Evolutionary conservation across 139 green algal genomes (phyloP).

Genomic region (Micromonas pusilla): DNA sequence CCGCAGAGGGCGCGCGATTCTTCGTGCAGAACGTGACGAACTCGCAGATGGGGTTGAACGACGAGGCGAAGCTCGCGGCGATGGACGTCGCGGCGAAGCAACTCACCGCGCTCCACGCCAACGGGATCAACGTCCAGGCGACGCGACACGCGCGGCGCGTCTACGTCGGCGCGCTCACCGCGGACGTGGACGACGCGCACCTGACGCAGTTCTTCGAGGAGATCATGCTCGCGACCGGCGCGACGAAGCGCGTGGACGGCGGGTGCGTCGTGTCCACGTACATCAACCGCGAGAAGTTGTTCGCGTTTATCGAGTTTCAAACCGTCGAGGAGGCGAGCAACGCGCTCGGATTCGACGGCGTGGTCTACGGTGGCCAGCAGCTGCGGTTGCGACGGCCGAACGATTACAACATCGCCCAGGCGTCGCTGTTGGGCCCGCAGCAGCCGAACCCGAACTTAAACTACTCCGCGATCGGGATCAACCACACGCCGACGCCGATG

Average conservation of each 20-base stretch:
- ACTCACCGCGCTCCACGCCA: neutral
- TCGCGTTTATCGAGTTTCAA: slow-evolving; percentile 91
- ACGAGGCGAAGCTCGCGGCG: no score
- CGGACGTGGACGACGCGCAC: slow-evolving; percentile 71
- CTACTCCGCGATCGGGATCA: slow-evolving; percentile 84
- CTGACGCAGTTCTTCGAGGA: slow-evolving; percentile 87
- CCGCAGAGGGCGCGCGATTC: neutral
- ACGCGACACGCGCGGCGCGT: slow-evolving; percentile 85
- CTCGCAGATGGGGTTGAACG: no score
- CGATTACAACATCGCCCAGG: slow-evolving; percentile 90
- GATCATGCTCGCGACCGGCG: slow-evolving; percentile 84
- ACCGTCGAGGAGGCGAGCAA: slow-evolving; percentile 86
- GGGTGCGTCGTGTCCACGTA: slow-evolving; percentile 88
- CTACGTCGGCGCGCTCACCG: slow-evolving; percentile 92
- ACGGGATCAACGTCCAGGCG: slow-evolving; percentile 47
- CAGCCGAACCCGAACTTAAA: slow-evolving; percentile 85
- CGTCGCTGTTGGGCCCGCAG: slow-evolving; percentile 66
- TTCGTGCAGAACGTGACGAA: no score
- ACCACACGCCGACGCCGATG: neutral
- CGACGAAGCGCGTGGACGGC: slow-evolving; percentile 44
- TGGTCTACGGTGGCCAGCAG: slow-evolving; percentile 89
- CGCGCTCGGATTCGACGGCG: slow-evolving; percentile 86
- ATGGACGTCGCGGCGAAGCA: no score
- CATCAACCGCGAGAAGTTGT: slow-evolving; percentile 97
- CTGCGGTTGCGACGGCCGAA: slow-evolving; percentile 89